A percentile compares a stretch with the other conserved stretches of the same genome.
Evolutionary conservation across 2,329 filamentous ascomycete genomes (phyloP).

Genomic region (Cordyceps cateniannulata): DNA sequence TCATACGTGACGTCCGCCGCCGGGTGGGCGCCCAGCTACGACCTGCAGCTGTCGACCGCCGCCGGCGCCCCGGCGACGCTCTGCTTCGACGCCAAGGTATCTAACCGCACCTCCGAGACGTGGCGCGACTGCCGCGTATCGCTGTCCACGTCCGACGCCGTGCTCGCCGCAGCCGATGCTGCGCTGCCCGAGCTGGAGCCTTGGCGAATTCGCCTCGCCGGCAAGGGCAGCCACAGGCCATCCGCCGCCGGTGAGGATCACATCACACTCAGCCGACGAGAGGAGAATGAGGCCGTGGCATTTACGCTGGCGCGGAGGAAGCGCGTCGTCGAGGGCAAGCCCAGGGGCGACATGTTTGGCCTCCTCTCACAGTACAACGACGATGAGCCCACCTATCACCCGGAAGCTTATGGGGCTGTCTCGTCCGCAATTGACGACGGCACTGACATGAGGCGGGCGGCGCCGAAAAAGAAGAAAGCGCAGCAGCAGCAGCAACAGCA

Average conservation of each 20-base stretch:
- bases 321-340: slow-evolving; percentile 8
- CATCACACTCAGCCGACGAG: slow-evolving; percentile 29
- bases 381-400: no score
- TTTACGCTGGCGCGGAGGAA: slow-evolving; percentile 20
- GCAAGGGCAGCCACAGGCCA: slow-evolving; percentile 18
- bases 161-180: slow-evolving; percentile 49
- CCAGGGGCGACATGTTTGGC: slow-evolving; percentile 11
- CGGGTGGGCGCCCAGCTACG: slow-evolving; percentile 56
- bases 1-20: slow-evolving; percentile 54
- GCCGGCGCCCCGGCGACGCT: slow-evolving; percentile 44
- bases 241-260: slow-evolving; percentile 14
- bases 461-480: no score
- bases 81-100: slow-evolving; percentile 56
- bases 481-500: no score
- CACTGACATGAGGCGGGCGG: no score
- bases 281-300: slow-evolving; percentile 24
- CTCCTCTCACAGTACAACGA: background rate
- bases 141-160: slow-evolving; percentile 57
- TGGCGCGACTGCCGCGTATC: slow-evolving; percentile 55
- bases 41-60: slow-evolving; percentile 54
- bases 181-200: slow-evolving; percentile 46
- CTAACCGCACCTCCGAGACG: slow-evolving; percentile 56
- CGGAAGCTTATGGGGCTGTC: no score
- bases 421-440: no score
- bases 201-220: slow-evolving; percentile 44